Conservation (phyloP, 83 land plant genomes). For the Diphasiastrum complanatum region DNA sequence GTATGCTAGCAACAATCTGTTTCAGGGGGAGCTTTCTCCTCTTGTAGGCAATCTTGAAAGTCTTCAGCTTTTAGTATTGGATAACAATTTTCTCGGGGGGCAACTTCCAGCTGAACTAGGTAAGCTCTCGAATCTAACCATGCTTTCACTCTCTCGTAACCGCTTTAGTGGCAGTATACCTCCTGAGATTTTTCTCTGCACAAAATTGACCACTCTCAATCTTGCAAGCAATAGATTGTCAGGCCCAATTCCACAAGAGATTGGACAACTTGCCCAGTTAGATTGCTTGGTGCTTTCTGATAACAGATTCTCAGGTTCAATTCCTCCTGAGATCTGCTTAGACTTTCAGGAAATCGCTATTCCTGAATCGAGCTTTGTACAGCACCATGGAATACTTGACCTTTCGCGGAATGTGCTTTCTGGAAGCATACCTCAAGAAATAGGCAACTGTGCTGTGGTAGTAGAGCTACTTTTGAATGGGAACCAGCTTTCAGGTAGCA, state of each 20-base stretch:
- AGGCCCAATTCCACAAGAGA: neutral
- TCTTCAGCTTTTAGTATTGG: neutral
- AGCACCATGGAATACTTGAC: conserved; percentile 8
- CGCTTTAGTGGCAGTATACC: neutral
- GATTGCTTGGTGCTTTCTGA: neutral
- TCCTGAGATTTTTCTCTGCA: neutral
- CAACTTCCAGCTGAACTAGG: neutral
- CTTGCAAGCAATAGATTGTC: neutral
- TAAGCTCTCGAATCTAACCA: neutral
- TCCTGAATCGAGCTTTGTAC: conserved; percentile 5
- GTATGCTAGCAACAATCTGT: too few species aligned
- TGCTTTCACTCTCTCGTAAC: neutral
- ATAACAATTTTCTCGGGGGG: neutral
- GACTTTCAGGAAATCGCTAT: conserved; percentile 7
- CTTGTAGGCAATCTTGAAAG: neutral
- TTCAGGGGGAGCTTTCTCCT: neutral
- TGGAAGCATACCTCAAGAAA: neutral
- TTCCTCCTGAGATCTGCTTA: neutral
- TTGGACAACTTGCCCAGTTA: neutral
- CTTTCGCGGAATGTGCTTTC: conserved; percentile 5
- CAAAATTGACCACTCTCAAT: neutral
- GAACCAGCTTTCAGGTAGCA: conserved; percentile 3
- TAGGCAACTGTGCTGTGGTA: conserved; percentile 1
- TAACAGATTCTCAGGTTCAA: neutral
- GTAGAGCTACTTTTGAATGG: neutral